Percentiles rank a stretch among this genome's conserved stretches.
phyloP scores from a whole-genome alignment of 805 yeast genomes.

The Zygoascus biomembranicola region DNA sequence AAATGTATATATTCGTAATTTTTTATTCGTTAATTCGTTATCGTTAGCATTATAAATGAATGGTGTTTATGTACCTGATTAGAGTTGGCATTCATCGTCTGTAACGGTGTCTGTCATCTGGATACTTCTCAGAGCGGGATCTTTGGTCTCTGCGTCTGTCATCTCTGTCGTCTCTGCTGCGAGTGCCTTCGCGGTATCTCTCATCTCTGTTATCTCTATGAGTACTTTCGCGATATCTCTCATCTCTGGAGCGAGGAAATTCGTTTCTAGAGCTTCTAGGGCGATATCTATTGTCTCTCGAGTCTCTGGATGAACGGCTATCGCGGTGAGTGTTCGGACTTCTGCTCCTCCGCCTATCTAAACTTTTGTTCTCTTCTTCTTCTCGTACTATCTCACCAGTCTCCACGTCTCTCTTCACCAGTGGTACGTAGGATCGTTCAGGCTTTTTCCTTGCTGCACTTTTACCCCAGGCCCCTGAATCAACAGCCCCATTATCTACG shows the following conservation, averaged over 20 bases:
- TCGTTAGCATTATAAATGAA: neutral
- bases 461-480: conserved; percentile 31
- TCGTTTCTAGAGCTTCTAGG: no score
- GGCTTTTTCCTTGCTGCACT: conserved; percentile 10
- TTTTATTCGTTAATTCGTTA: neutral
- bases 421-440: conserved; percentile 31
- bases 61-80: no score
- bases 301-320: no score
- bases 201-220: no score
- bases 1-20: neutral
- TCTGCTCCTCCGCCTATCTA: neutral
- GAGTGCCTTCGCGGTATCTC: neutral
- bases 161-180: neutral
- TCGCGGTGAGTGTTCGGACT: neutral
- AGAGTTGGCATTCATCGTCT: neutral
- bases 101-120: neutral
- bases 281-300: no score
- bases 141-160: neutral
- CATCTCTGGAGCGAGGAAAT: no score
- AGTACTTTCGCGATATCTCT: neutral
- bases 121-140: neutral
- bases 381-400: conserved; percentile 21
- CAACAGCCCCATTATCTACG: conserved; percentile 18
- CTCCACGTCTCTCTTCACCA: conserved; percentile 24
- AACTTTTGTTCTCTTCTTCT: neutral